Evolutionary conservation across 192 early-diverging fungal genomes (phyloP).

Genomic region (Backusella sp.): DNA sequence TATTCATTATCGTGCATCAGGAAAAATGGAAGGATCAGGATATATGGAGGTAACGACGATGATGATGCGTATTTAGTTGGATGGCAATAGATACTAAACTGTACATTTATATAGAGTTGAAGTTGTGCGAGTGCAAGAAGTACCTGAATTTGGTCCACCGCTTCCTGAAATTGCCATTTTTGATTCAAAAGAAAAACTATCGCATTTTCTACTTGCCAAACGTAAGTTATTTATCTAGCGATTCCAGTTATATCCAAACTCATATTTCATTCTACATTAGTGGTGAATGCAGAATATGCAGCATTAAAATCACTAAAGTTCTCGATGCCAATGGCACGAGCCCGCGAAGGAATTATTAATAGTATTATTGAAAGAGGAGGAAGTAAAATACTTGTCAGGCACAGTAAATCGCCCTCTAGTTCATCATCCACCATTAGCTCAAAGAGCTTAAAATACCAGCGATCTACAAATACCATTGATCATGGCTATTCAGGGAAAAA

Average conservation of each 20-base stretch:
- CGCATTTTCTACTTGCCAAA: conserved; percentile 38
- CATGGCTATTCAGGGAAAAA: conserved; percentile 3
- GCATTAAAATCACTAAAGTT: conserved; percentile 54
- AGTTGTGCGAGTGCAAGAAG: conserved; percentile 38
- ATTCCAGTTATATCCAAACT: not conserved
- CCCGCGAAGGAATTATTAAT: conserved; percentile 48
- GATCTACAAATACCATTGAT: not conserved
- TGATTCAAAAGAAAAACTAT: conserved; percentile 32
- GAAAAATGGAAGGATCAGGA: conserved; percentile 17
- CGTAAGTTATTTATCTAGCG: conserved; percentile 18
- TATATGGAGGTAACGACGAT: conserved; percentile 15
- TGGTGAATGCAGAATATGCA: conserved; percentile 58
- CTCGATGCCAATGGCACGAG: conserved; percentile 42
- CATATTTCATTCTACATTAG: conserved; percentile 23
- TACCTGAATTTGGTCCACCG: conserved; percentile 51
- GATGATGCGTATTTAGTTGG: too few relatives aligned
- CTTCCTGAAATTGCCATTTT: conserved; percentile 47
- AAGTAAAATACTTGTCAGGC: conserved; percentile 17
- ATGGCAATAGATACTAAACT: not conserved
- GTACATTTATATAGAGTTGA: conserved; percentile 23
- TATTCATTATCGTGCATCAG: conserved; percentile 51
- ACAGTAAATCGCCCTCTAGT: not conserved
- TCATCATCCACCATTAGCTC: not conserved
- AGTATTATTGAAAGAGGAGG: conserved; percentile 41
- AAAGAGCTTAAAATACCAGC: not conserved